phyloP scores from a whole-genome alignment of 179 eudicot species.

The Amaranthus tricolor region DNA sequence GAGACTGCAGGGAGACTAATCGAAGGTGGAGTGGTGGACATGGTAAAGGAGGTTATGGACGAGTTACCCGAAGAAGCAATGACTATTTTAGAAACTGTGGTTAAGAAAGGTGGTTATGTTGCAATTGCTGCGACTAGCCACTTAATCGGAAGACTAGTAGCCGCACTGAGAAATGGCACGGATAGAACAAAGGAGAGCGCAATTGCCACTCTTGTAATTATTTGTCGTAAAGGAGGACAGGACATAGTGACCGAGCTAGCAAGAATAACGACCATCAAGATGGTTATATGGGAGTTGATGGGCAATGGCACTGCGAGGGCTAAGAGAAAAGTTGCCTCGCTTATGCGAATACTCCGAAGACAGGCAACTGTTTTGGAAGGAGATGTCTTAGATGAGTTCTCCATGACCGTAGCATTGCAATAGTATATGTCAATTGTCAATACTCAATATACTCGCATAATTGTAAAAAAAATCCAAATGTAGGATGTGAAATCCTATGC shows the following conservation, averaged over 20 bases:
- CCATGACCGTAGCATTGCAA: slow-evolving; percentile 34
- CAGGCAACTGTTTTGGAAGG: slow-evolving; percentile 79
- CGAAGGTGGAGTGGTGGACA: slow-evolving; percentile 61
- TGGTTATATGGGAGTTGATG: slow-evolving; percentile 80
- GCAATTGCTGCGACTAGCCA: slow-evolving; percentile 56
- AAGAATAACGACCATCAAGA: slow-evolving; percentile 51
- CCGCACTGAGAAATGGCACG: slow-evolving; percentile 55
- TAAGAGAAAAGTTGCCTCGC: slow-evolving; percentile 69
- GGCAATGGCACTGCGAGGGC: slow-evolving; percentile 68
- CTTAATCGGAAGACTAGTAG: slow-evolving; percentile 43
- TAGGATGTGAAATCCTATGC: slow-evolving; percentile 17
- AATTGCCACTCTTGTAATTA: slow-evolving; percentile 65
- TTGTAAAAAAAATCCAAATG: slow-evolving; percentile 28
- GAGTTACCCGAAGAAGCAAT: slow-evolving; percentile 62
- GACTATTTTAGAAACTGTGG: slow-evolving; percentile 60
- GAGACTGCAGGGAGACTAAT: slow-evolving; percentile 62
- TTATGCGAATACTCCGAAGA: slow-evolving; percentile 71
- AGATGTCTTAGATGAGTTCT: slow-evolving; percentile 31
- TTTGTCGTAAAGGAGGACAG: slow-evolving; percentile 81
- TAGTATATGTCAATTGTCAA: slow-evolving; percentile 1
- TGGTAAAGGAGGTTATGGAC: slow-evolving; percentile 46
- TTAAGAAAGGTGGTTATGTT: slow-evolving; percentile 67
- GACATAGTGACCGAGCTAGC: slow-evolving; percentile 74
- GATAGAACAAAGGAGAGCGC: slow-evolving; percentile 71
- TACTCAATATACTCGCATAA: background rate